Conservation (phyloP, 495 filamentous ascomycete genomes). For the Trichocladium uniseriatum region DNA sequence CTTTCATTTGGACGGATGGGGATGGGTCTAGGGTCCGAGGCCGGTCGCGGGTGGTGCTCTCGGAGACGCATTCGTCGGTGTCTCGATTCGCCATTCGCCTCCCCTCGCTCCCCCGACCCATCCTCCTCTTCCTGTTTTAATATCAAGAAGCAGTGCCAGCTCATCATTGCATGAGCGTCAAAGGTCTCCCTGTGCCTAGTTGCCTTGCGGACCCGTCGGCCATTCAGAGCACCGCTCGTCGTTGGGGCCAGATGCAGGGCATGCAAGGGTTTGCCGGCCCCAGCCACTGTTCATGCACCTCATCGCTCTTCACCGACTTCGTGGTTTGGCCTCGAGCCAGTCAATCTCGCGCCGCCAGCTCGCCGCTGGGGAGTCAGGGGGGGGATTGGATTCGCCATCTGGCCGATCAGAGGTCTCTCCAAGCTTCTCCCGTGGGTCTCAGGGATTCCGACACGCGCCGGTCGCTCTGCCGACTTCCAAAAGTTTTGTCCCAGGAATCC, state of each 20-base stretch:
- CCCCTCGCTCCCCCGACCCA: slow-evolving; percentile 16
- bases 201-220: slow-evolving; percentile 25
- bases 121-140: slow-evolving; percentile 45
- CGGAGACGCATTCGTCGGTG: slow-evolving; percentile 3
- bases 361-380: background rate
- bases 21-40: background rate
- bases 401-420: slow-evolving; percentile 6
- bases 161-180: slow-evolving; percentile 74
- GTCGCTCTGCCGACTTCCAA: slow-evolving; percentile 11
- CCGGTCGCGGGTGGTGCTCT: background rate
- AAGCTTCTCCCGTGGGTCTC: background rate
- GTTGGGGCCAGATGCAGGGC: slow-evolving; percentile 34
- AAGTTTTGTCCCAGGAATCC: slow-evolving; percentile 16
- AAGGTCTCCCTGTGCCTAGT: slow-evolving; percentile 47
- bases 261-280: slow-evolving; percentile 35
- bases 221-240: slow-evolving; percentile 26
- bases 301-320: slow-evolving; percentile 49
- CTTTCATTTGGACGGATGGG: slow-evolving; percentile 15
- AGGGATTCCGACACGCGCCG: slow-evolving; percentile 11
- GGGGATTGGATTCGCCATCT: slow-evolving; percentile 10
- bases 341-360: slow-evolving; percentile 25
- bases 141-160: slow-evolving; percentile 71
- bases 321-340: slow-evolving; percentile 46
- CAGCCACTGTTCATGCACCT: slow-evolving; percentile 50
- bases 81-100: slow-evolving; percentile 13